Evolutionary conservation across 2,329 filamentous ascomycete species (phyloP).

Genomic region (Pestalotiopsis sp.): DNA sequence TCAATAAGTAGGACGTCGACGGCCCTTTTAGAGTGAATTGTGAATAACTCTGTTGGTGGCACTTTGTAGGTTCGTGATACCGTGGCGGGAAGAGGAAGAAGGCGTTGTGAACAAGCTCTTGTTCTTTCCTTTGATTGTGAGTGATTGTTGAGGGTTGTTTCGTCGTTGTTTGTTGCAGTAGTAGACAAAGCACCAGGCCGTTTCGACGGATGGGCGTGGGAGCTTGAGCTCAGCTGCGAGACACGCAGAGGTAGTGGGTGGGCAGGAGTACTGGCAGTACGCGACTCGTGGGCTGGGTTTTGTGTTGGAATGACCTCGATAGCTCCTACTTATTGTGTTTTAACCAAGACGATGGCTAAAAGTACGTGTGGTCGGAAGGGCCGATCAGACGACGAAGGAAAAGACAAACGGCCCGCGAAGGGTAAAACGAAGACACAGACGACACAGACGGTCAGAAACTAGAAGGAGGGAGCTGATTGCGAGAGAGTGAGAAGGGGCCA

Average conservation of each 20-base stretch:
- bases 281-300: not conserved
- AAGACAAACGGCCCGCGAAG: not conserved
- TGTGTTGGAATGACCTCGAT: not conserved
- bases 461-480: not conserved
- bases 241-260: not conserved
- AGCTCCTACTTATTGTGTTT: not conserved
- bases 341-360: not conserved
- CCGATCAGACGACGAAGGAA: not conserved
- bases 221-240: not conserved
- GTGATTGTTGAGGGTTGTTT: not conserved
- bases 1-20: not conserved
- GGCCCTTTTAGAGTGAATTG: not conserved
- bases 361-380: not conserved
- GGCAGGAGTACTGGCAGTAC: not conserved
- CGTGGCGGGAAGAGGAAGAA: not conserved
- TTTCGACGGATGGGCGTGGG: not conserved
- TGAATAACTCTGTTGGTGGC: not conserved
- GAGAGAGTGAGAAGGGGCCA: constrained; percentile 2
- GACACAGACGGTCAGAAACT: not conserved
- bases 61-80: not conserved
- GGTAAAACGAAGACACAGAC: not conserved
- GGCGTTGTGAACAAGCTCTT: not conserved
- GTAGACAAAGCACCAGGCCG: constrained; percentile 5
- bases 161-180: constrained; percentile 12
- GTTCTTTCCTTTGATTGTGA: not conserved